Evolutionary conservation across 1,284 basidiomycete genomes (phyloP), one percentile per base, ranked within the genome.

Genomic region (Trametes hirsuta): DNA sequence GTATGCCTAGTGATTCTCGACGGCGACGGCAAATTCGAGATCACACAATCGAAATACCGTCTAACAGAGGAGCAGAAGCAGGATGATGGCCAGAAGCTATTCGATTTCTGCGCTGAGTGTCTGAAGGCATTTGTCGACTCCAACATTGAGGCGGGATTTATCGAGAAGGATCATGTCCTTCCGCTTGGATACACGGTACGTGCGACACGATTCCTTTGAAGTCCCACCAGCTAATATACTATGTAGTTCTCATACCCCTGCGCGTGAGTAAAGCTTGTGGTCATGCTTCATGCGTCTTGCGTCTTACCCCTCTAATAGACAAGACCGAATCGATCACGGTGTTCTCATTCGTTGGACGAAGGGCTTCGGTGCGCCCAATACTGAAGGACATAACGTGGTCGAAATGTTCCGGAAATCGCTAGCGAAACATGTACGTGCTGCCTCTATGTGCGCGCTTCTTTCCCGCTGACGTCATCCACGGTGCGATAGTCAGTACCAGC

Each of bases 51-150:
- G 53, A 99, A 99, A 78, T 98, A 98, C 77, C 91, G 95, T 59
- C 84, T 99, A 55, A 91, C 94, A 2, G 97, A 99, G 72, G 97
- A 98, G 71, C 97, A 99, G 77, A 99, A 99, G 78, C 95, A 97
- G 67, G 93, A 91, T n/a, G 95, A 98, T 40, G 97, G 96, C 6
- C 89, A 94, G 73, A 88, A 90, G 62, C 79, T 99, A 58, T 97
- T 99, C 68, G 97, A 99, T 77, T 99, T 99, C 73, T 99, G 97
- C 73, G 97, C 94, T 0, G 89, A 97, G 74, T 98, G 93, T 75
- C 77, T 98, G 62, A 90, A 93, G 73, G 90, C 86, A 12, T 99
- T 99, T 76, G 85, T 98, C 68, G 82, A 88, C 34, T 86, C 88
- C n/a, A 91, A 93, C 68, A 81, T 89, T 51, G 82, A 81, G 30